These are phyloP conservation scores for Endotrypanum monterogeii DNA, from an alignment of 208 protist genomes.

Conservation along the genomic window DNA sequence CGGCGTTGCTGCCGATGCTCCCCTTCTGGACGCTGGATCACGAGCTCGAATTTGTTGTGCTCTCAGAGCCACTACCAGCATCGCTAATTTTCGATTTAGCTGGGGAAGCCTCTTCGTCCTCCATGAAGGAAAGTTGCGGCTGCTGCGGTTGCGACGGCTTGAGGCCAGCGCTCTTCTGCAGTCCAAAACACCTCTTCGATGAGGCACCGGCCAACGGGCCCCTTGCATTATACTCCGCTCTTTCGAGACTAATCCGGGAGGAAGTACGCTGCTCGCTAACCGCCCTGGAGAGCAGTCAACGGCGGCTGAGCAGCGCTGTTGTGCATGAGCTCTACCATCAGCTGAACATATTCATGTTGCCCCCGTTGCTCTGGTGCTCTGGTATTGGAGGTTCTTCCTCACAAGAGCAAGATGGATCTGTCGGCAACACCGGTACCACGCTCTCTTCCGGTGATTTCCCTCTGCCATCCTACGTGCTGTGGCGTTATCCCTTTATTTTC, in stretches of 20 bases:
- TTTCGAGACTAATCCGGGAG: constrained; percentile 16
- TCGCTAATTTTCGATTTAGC: constrained; percentile 9
- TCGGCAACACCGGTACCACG: neutral
- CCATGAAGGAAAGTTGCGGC: neutral
- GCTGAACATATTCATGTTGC: constrained; percentile 57
- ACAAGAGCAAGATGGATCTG: neutral
- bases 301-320: constrained; percentile 65
- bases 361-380: constrained; percentile 42
- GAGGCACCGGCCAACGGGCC: constrained; percentile 17
- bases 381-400: constrained; percentile 13
- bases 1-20: constrained; percentile 25
- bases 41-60: constrained; percentile 45
- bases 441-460: constrained; percentile 25
- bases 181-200: constrained; percentile 35
- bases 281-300: constrained; percentile 31
- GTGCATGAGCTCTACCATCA: constrained; percentile 74
- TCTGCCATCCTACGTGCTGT: constrained; percentile 61
- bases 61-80: constrained; percentile 40
- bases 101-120: neutral
- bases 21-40: constrained; percentile 56
- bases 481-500: constrained; percentile 71
- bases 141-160: constrained; percentile 26
- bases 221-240: constrained; percentile 21
- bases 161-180: constrained; percentile 29
- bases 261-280: constrained; percentile 8